phyloP scores from a whole-genome alignment of 2,329 filamentous ascomycete genomes.

The Xylariaceae sp. region DNA sequence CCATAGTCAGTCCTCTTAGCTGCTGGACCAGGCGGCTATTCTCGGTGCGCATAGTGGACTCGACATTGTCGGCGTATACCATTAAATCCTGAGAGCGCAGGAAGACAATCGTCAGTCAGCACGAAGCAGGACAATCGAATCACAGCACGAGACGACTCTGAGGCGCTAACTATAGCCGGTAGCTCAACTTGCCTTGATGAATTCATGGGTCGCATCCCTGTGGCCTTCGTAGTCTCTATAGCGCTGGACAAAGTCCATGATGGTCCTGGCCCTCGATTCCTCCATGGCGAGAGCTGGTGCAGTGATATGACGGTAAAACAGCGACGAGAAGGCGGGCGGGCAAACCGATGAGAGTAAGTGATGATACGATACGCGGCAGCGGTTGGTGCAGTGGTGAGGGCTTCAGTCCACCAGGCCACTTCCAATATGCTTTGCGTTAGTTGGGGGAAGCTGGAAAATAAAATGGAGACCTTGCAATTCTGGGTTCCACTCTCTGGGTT shows the following conservation, averaged over 20 bases:
- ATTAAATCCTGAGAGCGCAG: slow-evolving; percentile 42
- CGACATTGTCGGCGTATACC: slow-evolving; percentile 42
- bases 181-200: slow-evolving; percentile 43
- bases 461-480: slow-evolving; percentile 17
- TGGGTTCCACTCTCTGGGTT: not conserved
- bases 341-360: not conserved
- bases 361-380: not conserved
- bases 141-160: slow-evolving; percentile 8
- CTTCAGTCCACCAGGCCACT: slow-evolving; percentile 2
- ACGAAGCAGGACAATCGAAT: slow-evolving; percentile 1
- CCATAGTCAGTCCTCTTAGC: slow-evolving; percentile 44
- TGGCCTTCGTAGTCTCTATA: slow-evolving; percentile 43
- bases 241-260: slow-evolving; percentile 46
- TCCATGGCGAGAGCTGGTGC: slow-evolving; percentile 8
- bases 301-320: not conserved
- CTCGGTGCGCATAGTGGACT: slow-evolving; percentile 42
- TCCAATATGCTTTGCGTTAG: not conserved
- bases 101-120: slow-evolving; percentile 5
- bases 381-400: slow-evolving; percentile 10
- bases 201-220: slow-evolving; percentile 39
- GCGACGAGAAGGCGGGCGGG: not conserved
- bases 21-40: slow-evolving; percentile 41
- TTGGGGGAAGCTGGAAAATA: slow-evolving; percentile 23
- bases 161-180: not conserved
- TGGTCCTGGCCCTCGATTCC: slow-evolving; percentile 30